Evolutionary conservation across 164 flowering plant genomes (phyloP).

Genomic region (Vitis rupestris): DNA sequence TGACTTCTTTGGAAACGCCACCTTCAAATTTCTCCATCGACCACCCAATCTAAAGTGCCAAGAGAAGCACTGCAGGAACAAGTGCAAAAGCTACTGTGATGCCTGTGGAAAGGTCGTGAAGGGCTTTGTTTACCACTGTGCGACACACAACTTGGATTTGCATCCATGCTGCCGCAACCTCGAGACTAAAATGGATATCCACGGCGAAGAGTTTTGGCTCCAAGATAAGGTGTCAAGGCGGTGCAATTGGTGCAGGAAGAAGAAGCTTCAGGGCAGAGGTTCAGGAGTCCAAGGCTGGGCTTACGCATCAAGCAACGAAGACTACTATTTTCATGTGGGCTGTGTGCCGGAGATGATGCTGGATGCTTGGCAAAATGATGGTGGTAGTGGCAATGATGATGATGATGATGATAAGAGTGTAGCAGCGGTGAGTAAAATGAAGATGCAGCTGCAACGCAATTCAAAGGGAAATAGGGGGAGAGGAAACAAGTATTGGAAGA

Average conservation of each 20-base stretch:
- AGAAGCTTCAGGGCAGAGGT: not conserved
- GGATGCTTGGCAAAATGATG: not conserved
- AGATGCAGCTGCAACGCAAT: too few species aligned
- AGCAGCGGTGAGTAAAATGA: too few species aligned
- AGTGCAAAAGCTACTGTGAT: not conserved
- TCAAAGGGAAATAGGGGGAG: too few species aligned
- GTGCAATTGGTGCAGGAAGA: slow-evolving; percentile 7
- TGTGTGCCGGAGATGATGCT: slow-evolving; percentile 5
- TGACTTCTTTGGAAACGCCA: slow-evolving; percentile 10
- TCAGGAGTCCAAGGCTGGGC: slow-evolving; percentile 11
- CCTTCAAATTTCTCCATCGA: slow-evolving; percentile 5
- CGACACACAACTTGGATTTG: not conserved
- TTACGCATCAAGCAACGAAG: slow-evolving; percentile 4
- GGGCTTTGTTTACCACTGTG: slow-evolving; percentile 12
- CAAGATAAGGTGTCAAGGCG: not conserved
- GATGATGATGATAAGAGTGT: too few species aligned
- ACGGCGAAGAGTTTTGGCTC: not conserved
- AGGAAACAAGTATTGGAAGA: too few species aligned
- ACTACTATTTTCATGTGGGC: slow-evolving; percentile 10
- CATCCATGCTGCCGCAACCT: slow-evolving; percentile 18
- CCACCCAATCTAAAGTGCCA: too few species aligned
- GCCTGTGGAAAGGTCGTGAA: slow-evolving; percentile 9
- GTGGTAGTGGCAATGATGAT: too few species aligned
- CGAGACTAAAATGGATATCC: not conserved
- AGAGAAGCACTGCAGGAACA: too few species aligned